Base-by-base conservation (phyloP, 345 rosid species). In the Cardamine resedifolia region DNA sequence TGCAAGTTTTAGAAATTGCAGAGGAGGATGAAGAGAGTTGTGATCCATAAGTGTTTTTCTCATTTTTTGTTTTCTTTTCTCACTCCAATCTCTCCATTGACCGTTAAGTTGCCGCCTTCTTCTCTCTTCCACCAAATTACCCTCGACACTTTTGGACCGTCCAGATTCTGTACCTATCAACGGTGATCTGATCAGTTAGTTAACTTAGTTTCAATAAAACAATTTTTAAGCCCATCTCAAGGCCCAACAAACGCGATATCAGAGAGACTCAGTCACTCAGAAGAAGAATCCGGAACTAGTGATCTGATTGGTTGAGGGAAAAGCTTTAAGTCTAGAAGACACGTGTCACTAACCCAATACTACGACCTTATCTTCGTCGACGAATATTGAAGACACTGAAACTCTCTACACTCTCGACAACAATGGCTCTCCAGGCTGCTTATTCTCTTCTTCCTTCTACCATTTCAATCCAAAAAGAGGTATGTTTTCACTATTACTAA, bases 351-450 rank as follows among this genome's bases (percentile, higher is more conserved):
- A 33, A 44, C 45, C 11, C 65, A 68, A 52, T 14, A 34, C 44
- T 62, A 55, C 74, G n/a, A n/a, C n/a, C 73, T 78, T 73, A 67
- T 68, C 77, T 78, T 53, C 33, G 31, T 21, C 68, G 24, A 59
- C 26, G 39, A 57, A 70, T 23, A 6, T 45, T 51, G n/a, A 38
- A 51, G 36, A 10, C 1, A 57, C 58, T 26, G 70, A 72, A 26
- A 43, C 47, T 43, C 8, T n/a, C 1, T n/a, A n/a, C 15, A 10
- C 69, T 66, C 44, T 49, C 68, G 51, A 64, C 68, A 52, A 16
- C 19, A 70, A 94, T 94, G 96, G 96, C 93, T 76, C 86, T 89
- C 21, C 92, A 81, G 60, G 83, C 97, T 72, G 82, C 96, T 51
- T 77, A 31, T 58, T 87, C 96, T 48, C 83, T 91, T 81, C 81